A percentile compares a stretch with the other conserved stretches of the same genome.
phyloP scores from a whole-genome alignment of 768 basidiomycete genomes.

The Fistulinella prunicolor region DNA sequence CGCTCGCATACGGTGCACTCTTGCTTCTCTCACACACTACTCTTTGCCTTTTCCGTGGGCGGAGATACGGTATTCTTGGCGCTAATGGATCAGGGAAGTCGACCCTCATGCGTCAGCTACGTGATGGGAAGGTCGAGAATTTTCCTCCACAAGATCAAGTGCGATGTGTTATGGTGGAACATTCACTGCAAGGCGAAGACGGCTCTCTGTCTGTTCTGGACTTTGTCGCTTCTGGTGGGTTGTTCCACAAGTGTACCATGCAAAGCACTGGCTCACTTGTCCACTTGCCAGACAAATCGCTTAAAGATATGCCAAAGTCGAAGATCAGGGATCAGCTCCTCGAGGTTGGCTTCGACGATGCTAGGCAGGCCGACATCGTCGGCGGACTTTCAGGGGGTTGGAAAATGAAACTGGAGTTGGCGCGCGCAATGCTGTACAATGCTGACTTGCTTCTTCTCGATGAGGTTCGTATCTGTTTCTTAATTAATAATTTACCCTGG shows the following conservation, averaged over 20 bases:
- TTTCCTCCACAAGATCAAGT: slow-evolving; percentile 88
- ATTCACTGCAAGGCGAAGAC: slow-evolving; percentile 94
- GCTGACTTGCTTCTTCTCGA: slow-evolving; percentile 84
- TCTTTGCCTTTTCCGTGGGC: slow-evolving; percentile 84
- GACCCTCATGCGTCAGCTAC: slow-evolving; percentile 92
- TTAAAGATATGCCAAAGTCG: slow-evolving; percentile 57
- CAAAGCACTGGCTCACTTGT: neutral
- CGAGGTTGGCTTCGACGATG: slow-evolving; percentile 91
- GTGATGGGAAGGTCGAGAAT: slow-evolving; percentile 94
- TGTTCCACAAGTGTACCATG: slow-evolving; percentile 5
- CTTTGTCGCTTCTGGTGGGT: slow-evolving; percentile 81
- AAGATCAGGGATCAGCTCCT: slow-evolving; percentile 77
- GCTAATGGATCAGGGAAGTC: slow-evolving; percentile 97
- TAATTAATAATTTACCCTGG: slow-evolving; percentile 20
- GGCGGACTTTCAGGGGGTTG: slow-evolving; percentile 94
- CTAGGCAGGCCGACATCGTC: slow-evolving; percentile 78
- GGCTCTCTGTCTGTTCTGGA: slow-evolving; percentile 77
- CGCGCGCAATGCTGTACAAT: slow-evolving; percentile 95
- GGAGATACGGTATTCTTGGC: slow-evolving; percentile 93
- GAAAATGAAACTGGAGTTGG: slow-evolving; percentile 99
- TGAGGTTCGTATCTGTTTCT: slow-evolving; percentile 49
- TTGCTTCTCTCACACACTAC: slow-evolving; percentile 92
- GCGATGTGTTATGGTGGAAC: slow-evolving; percentile 95
- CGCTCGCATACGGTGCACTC: slow-evolving; percentile 92
- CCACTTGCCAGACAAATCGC: slow-evolving; percentile 55